A percentile compares a stretch with the other conserved stretches of the same genome.
Conservation (phyloP, 768 basidiomycete species). For the Mycena chlorophos region DNA sequence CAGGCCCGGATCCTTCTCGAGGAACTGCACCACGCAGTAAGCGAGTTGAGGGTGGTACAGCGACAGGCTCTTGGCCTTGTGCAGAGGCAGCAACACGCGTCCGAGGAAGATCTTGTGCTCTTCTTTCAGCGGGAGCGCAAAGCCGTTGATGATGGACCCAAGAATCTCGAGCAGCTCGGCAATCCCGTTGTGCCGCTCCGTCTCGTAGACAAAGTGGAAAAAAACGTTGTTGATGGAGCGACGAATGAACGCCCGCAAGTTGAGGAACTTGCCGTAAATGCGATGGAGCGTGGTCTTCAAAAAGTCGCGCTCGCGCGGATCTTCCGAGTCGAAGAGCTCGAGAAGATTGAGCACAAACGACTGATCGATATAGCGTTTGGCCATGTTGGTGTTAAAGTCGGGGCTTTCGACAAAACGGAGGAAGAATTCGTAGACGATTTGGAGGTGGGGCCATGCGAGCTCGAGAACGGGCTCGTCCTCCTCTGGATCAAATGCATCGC, state of each 20-base stretch:
- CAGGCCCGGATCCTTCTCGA: conserved; percentile 91
- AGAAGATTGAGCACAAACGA: conserved; percentile 93
- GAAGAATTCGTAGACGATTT: conserved; percentile 99
- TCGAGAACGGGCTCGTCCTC: conserved; percentile 99
- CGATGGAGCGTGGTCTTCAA: conserved; percentile 98
- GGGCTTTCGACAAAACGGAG: conserved; percentile 96
- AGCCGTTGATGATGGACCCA: conserved; percentile 99
- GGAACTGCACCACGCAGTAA: conserved; percentile 98
- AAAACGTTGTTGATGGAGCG: conserved; percentile 37
- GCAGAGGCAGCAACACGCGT: conserved; percentile 89
- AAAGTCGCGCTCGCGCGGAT: conserved; percentile 98
- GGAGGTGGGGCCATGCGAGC: conserved; percentile 98
- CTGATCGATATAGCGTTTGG: conserved; percentile 97
- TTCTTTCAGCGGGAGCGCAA: conserved; percentile 95
- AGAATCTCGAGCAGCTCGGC: conserved; percentile 97
- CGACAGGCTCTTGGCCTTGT: conserved; percentile 97
- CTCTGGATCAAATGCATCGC: conserved; percentile 98
- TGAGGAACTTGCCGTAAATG: conserved; percentile 99
- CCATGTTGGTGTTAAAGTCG: conserved; percentile 97
- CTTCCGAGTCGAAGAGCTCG: conserved; percentile 97
- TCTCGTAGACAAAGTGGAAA: conserved; percentile 84
- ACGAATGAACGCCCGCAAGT: conserved; percentile 96
- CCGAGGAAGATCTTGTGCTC: conserved; percentile 99
- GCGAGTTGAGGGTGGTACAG: conserved; percentile 99
- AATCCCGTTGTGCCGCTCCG: conserved; percentile 98